Evolutionary conservation across 129 eudicot species (phyloP), one percentile per base, ranked within the genome.

Genomic region (Apium graveolens): DNA sequence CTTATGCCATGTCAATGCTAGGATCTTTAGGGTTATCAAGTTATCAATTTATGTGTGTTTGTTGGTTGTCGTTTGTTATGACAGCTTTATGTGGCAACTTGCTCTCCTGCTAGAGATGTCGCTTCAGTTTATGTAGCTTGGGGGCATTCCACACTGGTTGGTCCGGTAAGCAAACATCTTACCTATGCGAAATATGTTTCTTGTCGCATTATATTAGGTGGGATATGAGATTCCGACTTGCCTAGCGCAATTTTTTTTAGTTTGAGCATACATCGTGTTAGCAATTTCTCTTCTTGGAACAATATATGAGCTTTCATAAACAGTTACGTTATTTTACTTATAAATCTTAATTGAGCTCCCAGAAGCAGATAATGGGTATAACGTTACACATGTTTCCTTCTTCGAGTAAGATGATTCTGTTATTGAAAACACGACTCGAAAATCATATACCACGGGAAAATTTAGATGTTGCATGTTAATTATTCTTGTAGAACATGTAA

Each of bases 121-220:
- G 88, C 75, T 60, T 87, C 96, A 82, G 97, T 96, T 70, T 94
- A 94, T 80, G 91, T 91, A 72, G 98, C 98, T 21, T 94, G 98
- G 98, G 97, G 98, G 35, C 98, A 94, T 87, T 94, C 98, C 39
- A 90, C 98, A 34, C 91, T 94, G 43, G 83, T 91, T 72, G 98
- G 98, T 75, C 98, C 96, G 26, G 98, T 94, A 86, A 91, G 98
- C 86, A 68, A 41, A 43, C 66, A 57, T 72, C 32, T 45, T 72
- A 14, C 72, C 14, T n/a, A 60, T 11, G 69, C 34, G 4, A 62
- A 62, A 38, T 38, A 38, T 38, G 5, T 38, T 38, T 38, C 5
- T 38, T 38, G 41, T 2, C 6, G 41, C 41, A 38, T 7, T 18
- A 7, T 60, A 21, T 60, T 26, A n/a, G 68, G 32, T n/a, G 68